phyloP scores from a whole-genome alignment of 129 eudicot species.

The Solidago caesia region DNA sequence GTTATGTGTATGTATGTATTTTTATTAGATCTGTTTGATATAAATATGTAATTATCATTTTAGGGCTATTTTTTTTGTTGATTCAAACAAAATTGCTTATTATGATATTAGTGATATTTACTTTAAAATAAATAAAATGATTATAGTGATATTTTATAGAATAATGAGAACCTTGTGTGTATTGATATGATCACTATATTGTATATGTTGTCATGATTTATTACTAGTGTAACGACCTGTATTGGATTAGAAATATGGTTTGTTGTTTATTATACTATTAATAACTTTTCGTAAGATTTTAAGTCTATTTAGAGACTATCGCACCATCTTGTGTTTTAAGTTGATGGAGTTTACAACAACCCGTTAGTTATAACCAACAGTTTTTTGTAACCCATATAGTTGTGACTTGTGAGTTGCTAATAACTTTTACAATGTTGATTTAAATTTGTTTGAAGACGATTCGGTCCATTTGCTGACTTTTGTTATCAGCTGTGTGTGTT shows the following conservation, averaged over 20 bases:
- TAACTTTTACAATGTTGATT: not conserved
- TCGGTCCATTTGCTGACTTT: no score
- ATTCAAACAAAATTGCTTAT: no score
- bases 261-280: not conserved
- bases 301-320: not conserved
- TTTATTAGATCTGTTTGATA: not conserved
- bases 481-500: no score
- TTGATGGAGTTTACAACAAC: not conserved
- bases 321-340: not conserved
- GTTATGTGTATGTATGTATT: not conserved
- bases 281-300: not conserved
- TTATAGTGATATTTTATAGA: no score
- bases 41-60: not conserved
- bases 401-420: not conserved
- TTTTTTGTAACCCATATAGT: not conserved
- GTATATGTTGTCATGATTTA: not conserved
- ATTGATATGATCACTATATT: not conserved
- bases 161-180: no score
- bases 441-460: no score
- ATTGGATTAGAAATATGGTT: not conserved
- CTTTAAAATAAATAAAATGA: no score
- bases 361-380: not conserved
- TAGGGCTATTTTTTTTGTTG: not conserved
- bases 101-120: no score
- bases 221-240: not conserved